Base-by-base conservation (phyloP, 306 rosid genomes). In the Astragalus membranaceus region DNA sequence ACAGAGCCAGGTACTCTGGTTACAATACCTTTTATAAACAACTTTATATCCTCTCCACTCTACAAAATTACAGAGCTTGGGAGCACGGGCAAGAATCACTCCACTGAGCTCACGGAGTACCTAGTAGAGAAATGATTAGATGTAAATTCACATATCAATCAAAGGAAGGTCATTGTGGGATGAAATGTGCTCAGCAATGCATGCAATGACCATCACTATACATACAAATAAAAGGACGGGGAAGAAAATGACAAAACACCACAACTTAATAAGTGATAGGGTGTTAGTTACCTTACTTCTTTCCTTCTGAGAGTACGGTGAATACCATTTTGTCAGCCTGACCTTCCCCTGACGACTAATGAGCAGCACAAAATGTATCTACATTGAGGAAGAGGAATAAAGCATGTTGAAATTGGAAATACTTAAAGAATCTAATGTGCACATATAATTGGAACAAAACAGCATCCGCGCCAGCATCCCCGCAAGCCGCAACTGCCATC, bases 301-400 rank as follows among this genome's bases (percentile, higher is more conserved):
- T 78, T 92, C 98, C 84, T 92, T 92, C 80, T 92, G 98, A 52
- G 98, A 2, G 73, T 89, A 89, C 54, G 98, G 94, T 16, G 96
- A 92, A 67, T 92, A 92, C 98, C 98, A 92, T 88, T 92, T 92
- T 50, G 96, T 92, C 72, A 92, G 72, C 74, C 96, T 86, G 59
- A 92, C 96, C 84, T 92, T 92, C 79, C 98, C 98, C 77, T 92
- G 98, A 60, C 98, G 91, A 67, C 96, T 92, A 56, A 89, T 86
- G 64, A 92, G 92, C 67, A 92, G 88, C 83, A 92, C 98, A 74
- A 89, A 92, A 20, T 87, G 87, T 68, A 92, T 92, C 97, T 92
- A 80, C 70, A 86, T 15, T 49, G n/a, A 64, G 36, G 62, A 14
- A 59, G 15, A 51, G 12, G 29, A 74, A 57, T 48, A 77, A 53